Base-by-base conservation (phyloP, 805 yeast genomes). In the Candida corydali region DNA sequence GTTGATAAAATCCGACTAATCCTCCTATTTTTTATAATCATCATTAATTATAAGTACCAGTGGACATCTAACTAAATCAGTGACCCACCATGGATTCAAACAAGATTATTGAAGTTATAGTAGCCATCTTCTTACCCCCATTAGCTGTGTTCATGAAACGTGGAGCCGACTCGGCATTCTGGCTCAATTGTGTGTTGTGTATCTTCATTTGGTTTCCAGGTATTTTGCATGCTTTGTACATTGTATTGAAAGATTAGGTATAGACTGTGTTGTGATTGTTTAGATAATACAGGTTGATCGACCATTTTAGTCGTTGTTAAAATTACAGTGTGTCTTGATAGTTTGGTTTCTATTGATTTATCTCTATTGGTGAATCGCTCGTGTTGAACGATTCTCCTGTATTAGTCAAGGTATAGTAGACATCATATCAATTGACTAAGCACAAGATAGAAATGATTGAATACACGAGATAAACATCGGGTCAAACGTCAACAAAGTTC, bases 171-270 rank as follows among this genome's bases (percentile, higher is more conserved):
- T 65, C 70, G 35, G 83, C 73, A 36, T 75, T 82, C 52, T 63
- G 82, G 59, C 72, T 83, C 55, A 82, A 81, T 69, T 54, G 80
- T 47, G 57, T 80, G 42, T 70, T 79, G 50, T 78, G 83, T 69
- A 43, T 68, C 49, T 80, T 75, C 57, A 61, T 69, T 46, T 79
- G 80, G 79, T 80, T 83, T 80, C 93, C 93, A 52, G 89, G 81
- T 65, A 82, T 82, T 62, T 61, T 83, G 47, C 86, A 82, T 55
- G 91, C 91, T 37, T 58, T 81, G 47, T 83, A 78, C 63, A 63
- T 81, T 53, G 86, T 77, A 25, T 51, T 65, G 41, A 55, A 49
- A 40, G 46, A 50, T 40, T 58, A 56, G 23, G 16, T 19, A 27
- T 4, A 26, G 6, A 11, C 12, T 6, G 27, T n/a, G n/a, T n/a